Evolutionary conservation across 108 stramenopile species (phyloP).

Genomic region (Skeletonema grethae): DNA sequence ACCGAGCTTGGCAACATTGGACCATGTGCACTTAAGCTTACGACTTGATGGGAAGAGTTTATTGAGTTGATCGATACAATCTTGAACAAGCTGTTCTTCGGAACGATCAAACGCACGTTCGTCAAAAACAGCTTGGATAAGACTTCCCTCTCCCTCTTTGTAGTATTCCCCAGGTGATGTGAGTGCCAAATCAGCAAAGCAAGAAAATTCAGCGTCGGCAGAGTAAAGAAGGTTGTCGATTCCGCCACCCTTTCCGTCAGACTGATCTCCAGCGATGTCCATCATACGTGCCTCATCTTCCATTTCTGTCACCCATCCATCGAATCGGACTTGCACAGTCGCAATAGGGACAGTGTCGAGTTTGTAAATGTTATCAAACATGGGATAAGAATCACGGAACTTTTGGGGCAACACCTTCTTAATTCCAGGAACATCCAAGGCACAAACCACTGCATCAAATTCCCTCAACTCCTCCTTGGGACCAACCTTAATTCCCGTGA

Average conservation of each 20-base stretch:
- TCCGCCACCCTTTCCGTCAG: conserved; percentile 86
- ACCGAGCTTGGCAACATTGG: conserved; percentile 91
- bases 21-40: conserved; percentile 95
- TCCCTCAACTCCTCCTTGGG: conserved; percentile 65
- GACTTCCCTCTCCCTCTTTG: conserved; percentile 89
- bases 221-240: conserved; percentile 96
- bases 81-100: conserved; percentile 82
- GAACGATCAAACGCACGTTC: conserved; percentile 82
- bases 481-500: conserved; percentile 85
- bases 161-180: conserved; percentile 95
- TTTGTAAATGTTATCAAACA: conserved; percentile 97
- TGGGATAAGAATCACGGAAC: conserved; percentile 84
- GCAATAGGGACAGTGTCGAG: conserved; percentile 95
- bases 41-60: conserved; percentile 90
- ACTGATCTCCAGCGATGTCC: conserved; percentile 87
- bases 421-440: conserved; percentile 94
- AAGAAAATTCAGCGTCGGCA: conserved; percentile 95
- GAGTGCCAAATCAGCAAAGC: conserved; percentile 95
- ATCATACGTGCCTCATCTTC: conserved; percentile 87
- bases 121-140: conserved; percentile 92
- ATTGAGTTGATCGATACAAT: conserved; percentile 84
- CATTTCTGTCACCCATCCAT: conserved; percentile 97
- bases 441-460: conserved; percentile 91
- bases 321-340: conserved; percentile 96
- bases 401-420: conserved; percentile 90